phyloP scores from a whole-genome alignment of 805 yeast species.

The Candida corydali region DNA sequence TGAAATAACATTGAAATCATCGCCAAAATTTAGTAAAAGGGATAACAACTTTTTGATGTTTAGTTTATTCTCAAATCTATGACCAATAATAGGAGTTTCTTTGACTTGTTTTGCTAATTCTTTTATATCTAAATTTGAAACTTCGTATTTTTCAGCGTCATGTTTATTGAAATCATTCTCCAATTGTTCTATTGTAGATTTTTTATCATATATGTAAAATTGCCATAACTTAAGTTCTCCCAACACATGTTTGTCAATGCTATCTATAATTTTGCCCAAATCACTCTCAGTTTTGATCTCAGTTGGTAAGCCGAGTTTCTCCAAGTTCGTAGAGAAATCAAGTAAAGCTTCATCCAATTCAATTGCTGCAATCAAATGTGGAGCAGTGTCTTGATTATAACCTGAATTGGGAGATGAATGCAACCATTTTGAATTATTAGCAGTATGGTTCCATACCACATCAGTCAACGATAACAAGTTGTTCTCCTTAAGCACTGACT shows the following conservation, averaged over 20 bases:
- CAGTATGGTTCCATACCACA: conserved; percentile 93
- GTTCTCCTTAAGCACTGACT: conserved; percentile 47
- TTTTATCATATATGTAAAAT: conserved; percentile 69
- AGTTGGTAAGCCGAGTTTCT: conserved; percentile 58
- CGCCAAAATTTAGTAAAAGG: conserved; percentile 34
- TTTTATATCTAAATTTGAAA: conserved; percentile 33
- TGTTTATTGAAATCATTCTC: conserved; percentile 30
- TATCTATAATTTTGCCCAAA: conserved; percentile 58
- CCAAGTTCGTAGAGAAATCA: conserved; percentile 59
- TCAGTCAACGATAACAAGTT: conserved; percentile 80
- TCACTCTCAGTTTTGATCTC: conserved; percentile 49
- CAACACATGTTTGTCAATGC: conserved; percentile 64
- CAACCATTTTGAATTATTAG: conserved; percentile 85
- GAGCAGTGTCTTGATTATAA: conserved; percentile 81
- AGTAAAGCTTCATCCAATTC: conserved; percentile 72
- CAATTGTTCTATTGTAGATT: conserved; percentile 34
- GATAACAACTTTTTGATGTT: conserved; percentile 49
- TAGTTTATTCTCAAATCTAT: conserved; percentile 52
- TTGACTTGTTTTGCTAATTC: conserved; percentile 45
- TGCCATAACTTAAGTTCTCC: conserved; percentile 78
- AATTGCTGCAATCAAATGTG: conserved; percentile 80
- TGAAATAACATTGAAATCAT: conserved; percentile 22
- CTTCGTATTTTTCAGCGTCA: conserved; percentile 36
- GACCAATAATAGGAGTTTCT: conserved; percentile 41
- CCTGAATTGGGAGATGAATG: conserved; percentile 87